Conservation (phyloP, 306 rosid genomes). For the Citrullus colocynthis region DNA sequence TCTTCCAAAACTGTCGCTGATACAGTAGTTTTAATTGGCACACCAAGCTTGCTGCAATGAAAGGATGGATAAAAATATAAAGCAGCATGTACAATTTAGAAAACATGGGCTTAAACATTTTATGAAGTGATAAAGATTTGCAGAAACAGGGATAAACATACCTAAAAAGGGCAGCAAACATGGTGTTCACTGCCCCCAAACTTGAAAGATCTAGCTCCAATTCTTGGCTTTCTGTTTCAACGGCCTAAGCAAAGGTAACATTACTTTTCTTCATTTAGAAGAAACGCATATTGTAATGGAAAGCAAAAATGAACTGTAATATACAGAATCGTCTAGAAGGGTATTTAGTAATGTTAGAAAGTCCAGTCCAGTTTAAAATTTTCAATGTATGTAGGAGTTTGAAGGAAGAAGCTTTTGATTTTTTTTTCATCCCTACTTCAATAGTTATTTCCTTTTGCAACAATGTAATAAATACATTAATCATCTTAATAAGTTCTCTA, state of each 20-base stretch:
- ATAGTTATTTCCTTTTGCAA: neutral
- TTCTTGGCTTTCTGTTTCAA: slow-evolving; percentile 86
- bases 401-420: neutral
- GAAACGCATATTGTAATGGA: neutral
- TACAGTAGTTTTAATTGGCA: slow-evolving; percentile 93
- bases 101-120: neutral
- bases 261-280: slow-evolving; percentile 5
- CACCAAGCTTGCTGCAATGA: slow-evolving; percentile 84
- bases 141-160: slow-evolving; percentile 11
- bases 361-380: neutral
- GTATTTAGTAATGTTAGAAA: neutral
- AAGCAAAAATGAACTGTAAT: neutral
- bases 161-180: slow-evolving; percentile 99
- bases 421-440: neutral
- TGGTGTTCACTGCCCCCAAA: slow-evolving; percentile 91
- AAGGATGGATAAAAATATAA: neutral
- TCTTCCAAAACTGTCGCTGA: slow-evolving; percentile 92
- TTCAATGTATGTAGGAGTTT: neutral
- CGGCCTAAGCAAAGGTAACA: slow-evolving; percentile 47
- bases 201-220: slow-evolving; percentile 98
- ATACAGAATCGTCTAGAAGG: neutral
- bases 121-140: neutral
- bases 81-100: neutral
- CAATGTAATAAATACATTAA: neutral
- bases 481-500: neutral